Percentiles rank a stretch among this genome's conserved stretches.
These are phyloP conservation scores for Leptodermis oblonga DNA, from an alignment of 257 asterid genomes.

Conservation along the genomic window DNA sequence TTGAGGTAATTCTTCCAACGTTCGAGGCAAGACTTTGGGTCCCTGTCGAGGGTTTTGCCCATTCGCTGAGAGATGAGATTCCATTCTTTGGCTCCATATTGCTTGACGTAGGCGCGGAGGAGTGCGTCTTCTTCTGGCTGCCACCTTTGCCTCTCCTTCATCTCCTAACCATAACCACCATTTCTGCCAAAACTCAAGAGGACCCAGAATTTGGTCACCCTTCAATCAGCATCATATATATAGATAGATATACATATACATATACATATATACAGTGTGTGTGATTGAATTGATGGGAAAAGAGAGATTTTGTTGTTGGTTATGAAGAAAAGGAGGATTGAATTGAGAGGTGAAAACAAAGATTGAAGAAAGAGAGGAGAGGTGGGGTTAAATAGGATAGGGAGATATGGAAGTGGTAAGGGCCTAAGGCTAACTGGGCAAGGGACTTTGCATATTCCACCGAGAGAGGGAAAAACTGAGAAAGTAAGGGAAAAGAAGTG, in stretches of 20 bases:
- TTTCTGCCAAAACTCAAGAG: slow-evolving; percentile 4
- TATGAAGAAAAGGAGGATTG: too few relatives aligned
- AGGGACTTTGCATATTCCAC: background rate
- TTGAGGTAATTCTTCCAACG: slow-evolving; percentile 81
- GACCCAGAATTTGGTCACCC: slow-evolving; percentile 1
- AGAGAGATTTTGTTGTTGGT: background rate
- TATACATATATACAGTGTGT: background rate
- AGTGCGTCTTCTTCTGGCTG: slow-evolving; percentile 80
- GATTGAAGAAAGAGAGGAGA: background rate
- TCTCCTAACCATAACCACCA: slow-evolving; percentile 28
- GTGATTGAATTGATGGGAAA: background rate
- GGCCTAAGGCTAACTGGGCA: too few relatives aligned
- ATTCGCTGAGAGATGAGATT: slow-evolving; percentile 64
- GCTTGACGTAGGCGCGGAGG: slow-evolving; percentile 76
- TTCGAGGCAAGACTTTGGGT: slow-evolving; percentile 71
- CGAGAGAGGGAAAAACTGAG: background rate
- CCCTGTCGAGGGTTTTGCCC: slow-evolving; percentile 61
- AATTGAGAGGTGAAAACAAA: too few relatives aligned
- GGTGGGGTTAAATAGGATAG: slow-evolving; percentile 8
- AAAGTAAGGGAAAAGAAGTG: background rate
- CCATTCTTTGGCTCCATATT: slow-evolving; percentile 84
- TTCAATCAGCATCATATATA: background rate
- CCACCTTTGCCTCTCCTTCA: slow-evolving; percentile 91
- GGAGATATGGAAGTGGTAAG: background rate
- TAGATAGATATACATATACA: background rate